phyloP scores from a whole-genome alignment of 139 green algal genomes.

The Gonium pectorale region DNA sequence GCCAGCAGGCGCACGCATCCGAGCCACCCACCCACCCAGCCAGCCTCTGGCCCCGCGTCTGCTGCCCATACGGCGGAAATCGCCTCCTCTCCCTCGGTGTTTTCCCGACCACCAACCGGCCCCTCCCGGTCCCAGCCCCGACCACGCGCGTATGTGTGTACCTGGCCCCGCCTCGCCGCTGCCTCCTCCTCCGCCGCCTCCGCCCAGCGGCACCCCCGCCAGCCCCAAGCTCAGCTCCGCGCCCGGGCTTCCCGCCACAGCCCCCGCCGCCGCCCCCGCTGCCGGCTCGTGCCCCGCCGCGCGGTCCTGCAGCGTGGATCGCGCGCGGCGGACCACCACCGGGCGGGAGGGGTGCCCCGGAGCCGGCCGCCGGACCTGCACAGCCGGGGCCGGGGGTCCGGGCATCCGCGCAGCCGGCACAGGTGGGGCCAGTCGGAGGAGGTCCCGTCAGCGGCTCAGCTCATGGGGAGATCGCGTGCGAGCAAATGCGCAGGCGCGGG shows the following conservation, averaged over 20 bases:
- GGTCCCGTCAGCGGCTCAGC: too few relatives aligned
- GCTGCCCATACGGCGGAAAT: too few relatives aligned
- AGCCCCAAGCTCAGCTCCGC: constrained; percentile 15
- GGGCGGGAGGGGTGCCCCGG: neutral
- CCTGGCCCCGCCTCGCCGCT: constrained; percentile 6
- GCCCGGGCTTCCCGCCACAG: neutral
- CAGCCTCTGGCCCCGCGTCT: too few relatives aligned
- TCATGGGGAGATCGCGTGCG: too few relatives aligned
- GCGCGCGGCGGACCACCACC: constrained; percentile 8
- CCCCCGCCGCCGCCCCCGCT: neutral
- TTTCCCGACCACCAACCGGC: neutral
- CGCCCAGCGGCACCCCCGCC: constrained; percentile 18
- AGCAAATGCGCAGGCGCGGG: too few relatives aligned
- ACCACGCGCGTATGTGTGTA: neutral
- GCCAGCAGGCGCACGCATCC: too few relatives aligned
- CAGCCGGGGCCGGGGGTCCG: too few relatives aligned
- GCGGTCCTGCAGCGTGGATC: neutral
- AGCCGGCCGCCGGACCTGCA: neutral
- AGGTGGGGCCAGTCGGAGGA: too few relatives aligned
- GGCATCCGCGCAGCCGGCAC: too few relatives aligned
- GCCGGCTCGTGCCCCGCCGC: neutral
- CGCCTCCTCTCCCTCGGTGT: neutral
- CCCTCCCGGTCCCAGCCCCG: neutral
- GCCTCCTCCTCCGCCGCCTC: neutral
- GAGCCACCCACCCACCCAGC: too few relatives aligned